Conservation (phyloP, 169 alveolate genomes). For the Cryptosporidium bovis region DNA sequence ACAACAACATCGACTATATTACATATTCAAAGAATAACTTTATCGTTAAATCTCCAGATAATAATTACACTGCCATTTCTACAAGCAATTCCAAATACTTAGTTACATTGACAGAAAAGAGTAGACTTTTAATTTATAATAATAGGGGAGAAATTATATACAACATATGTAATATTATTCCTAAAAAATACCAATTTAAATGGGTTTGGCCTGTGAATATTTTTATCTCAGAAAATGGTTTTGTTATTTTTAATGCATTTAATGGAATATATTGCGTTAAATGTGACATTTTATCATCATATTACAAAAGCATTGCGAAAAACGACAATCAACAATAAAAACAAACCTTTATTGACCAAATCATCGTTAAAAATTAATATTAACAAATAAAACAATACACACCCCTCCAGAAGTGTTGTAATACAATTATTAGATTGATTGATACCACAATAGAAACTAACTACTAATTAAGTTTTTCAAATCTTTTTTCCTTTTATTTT, state of each 20-base stretch:
- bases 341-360: neutral
- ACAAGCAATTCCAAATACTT: slow-evolving; percentile 19
- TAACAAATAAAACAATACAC: too few species aligned
- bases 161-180: slow-evolving; percentile 6
- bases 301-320: neutral
- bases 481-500: too few species aligned
- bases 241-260: slow-evolving; percentile 8
- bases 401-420: too few species aligned
- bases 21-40: slow-evolving; percentile 18
- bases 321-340: neutral
- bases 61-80: slow-evolving; percentile 23
- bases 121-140: slow-evolving; percentile 14
- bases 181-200: slow-evolving; percentile 20
- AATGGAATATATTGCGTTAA: slow-evolving; percentile 8
- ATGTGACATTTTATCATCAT: slow-evolving; percentile 8
- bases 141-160: slow-evolving; percentile 47
- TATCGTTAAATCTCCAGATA: slow-evolving; percentile 47
- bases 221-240: slow-evolving; percentile 11
- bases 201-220: slow-evolving; percentile 73
- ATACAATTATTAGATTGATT: too few species aligned
- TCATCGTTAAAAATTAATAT: neutral
- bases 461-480: neutral
- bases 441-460: too few species aligned
- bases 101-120: slow-evolving; percentile 41
- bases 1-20: neutral